A percentile compares a stretch with the other conserved stretches of the same genome.
Conservation (phyloP, 352 stramenopile genomes). For the Globisporangium emineosum region DNA sequence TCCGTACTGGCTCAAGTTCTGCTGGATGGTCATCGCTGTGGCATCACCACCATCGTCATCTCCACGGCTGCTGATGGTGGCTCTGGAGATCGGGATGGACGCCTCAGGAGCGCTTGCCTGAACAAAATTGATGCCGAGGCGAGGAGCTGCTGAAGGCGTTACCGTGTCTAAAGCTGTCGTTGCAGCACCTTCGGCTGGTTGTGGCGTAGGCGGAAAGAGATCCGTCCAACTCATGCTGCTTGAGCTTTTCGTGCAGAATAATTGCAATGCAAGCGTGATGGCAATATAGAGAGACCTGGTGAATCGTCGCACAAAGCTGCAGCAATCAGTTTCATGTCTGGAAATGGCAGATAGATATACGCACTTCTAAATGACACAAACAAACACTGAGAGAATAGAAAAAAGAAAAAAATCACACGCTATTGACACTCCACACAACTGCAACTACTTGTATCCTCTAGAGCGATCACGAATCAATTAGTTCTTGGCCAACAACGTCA, state of each 20-base stretch:
- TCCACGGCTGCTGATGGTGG: no score
- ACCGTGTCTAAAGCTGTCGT: background rate
- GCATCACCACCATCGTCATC: background rate
- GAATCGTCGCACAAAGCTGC: background rate
- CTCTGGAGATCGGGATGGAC: slow-evolving; percentile 20
- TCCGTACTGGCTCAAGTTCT: slow-evolving; percentile 44
- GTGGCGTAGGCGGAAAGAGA: slow-evolving; percentile 25
- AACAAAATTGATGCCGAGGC: slow-evolving; percentile 60
- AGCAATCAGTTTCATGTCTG: background rate
- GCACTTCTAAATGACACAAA: background rate
- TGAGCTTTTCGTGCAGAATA: no score
- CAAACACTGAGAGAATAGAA: background rate
- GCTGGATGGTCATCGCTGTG: slow-evolving; percentile 26
- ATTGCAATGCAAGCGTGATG: background rate
- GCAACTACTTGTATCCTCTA: background rate
- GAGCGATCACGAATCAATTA: background rate
- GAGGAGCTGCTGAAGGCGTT: background rate
- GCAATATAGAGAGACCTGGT: background rate
- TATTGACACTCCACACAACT: slow-evolving; percentile 19
- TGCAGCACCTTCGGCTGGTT: no score
- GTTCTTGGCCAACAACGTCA: slow-evolving; percentile 39
- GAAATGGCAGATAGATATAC: background rate
- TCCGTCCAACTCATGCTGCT: slow-evolving; percentile 23
- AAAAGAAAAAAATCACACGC: slow-evolving; percentile 3
- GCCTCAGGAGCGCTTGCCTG: slow-evolving; percentile 42